Evolutionary conservation across 2,329 filamentous ascomycete genomes (phyloP).

Genomic region (Colletotrichum tabaci): DNA sequence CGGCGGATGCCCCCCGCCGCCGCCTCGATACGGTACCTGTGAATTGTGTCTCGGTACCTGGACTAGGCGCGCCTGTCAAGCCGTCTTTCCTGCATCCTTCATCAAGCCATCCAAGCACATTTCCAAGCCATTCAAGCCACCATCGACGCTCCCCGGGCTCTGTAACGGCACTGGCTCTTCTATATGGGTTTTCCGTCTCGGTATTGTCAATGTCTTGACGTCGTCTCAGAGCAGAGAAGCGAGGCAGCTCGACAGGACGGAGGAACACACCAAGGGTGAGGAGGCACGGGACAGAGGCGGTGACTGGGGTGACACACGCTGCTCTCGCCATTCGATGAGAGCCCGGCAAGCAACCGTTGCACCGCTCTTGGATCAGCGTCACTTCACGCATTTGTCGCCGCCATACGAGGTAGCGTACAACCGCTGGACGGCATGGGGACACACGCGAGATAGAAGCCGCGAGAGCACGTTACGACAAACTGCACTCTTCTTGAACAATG

Average conservation of each 20-base stretch:
- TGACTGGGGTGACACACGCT: neutral
- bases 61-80: slow-evolving; percentile 5
- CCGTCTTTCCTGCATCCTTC: neutral
- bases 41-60: neutral
- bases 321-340: neutral
- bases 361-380: slow-evolving; percentile 9
- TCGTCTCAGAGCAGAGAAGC: neutral
- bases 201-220: slow-evolving; percentile 10
- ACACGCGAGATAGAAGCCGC: neutral
- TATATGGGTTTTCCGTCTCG: neutral
- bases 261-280: too few relatives aligned
- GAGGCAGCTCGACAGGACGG: too few relatives aligned
- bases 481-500: neutral
- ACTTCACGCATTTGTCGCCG: neutral
- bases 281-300: neutral
- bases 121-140: slow-evolving; percentile 7
- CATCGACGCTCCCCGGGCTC: neutral
- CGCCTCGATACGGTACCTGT: neutral
- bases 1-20: neutral
- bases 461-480: neutral
- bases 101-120: slow-evolving; percentile 3
- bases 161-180: neutral
- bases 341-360: neutral
- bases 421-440: neutral
- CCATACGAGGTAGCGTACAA: neutral